Evolutionary conservation across 2,329 filamentous ascomycete genomes (phyloP).

Genomic region (Hymenoscyphus fructigenus): DNA sequence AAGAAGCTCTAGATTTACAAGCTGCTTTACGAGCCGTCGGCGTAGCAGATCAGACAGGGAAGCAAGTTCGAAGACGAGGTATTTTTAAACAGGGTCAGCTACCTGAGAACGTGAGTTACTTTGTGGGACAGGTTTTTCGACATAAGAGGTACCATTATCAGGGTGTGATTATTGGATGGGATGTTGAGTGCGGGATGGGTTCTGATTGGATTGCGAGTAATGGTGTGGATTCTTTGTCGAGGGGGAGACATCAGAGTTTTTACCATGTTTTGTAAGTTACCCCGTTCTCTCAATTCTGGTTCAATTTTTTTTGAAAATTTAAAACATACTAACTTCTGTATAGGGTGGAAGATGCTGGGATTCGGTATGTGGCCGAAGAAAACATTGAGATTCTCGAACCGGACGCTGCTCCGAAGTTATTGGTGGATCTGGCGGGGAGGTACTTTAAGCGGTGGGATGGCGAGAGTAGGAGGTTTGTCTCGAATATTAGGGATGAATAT

Average conservation of each 20-base stretch:
- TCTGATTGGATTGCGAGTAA: conserved; percentile 61
- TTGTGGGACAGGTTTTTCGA: conserved; percentile 79
- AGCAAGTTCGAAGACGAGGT: conserved; percentile 40
- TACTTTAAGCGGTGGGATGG: conserved; percentile 87
- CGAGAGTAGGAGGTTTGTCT: conserved; percentile 68
- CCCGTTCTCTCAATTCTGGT: conserved; percentile 9
- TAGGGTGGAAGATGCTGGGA: conserved; percentile 65
- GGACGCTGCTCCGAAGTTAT: conserved; percentile 52
- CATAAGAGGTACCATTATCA: conserved; percentile 79
- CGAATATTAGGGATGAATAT: conserved; percentile 79
- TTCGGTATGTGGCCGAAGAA: conserved; percentile 76
- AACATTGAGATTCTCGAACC: conserved; percentile 67
- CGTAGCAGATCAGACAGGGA: conserved; percentile 54
- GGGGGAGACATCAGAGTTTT: conserved; percentile 67
- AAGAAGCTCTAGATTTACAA: conserved; percentile 41
- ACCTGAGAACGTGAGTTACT: conserved; percentile 56
- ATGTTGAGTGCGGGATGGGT: conserved; percentile 54
- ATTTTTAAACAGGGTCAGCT: conserved; percentile 18
- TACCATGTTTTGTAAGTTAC: conserved; percentile 81
- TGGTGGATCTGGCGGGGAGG: conserved; percentile 73
- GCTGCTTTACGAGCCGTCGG: conserved; percentile 56
- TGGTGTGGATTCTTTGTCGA: conserved; percentile 58
- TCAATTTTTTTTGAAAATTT: not conserved
- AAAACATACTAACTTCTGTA: conserved; percentile 7
- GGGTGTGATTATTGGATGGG: conserved; percentile 87